Evolutionary conservation across 2,329 filamentous ascomycete genomes (phyloP).

Genomic region (Nemania bipapillata): DNA sequence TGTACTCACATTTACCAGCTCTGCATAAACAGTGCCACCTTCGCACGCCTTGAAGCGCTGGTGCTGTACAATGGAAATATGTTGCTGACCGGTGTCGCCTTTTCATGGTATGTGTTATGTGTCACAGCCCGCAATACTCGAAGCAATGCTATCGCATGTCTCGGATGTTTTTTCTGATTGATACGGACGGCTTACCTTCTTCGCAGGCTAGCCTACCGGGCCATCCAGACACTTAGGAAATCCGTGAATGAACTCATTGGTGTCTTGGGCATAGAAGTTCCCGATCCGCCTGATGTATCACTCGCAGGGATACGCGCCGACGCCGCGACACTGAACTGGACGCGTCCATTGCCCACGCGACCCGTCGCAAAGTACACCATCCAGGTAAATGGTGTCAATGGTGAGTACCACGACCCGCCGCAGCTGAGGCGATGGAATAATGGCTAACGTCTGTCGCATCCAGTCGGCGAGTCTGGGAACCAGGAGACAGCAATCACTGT

Average conservation of each 20-base stretch:
- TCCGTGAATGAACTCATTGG: conserved; percentile 90
- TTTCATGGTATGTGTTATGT: conserved; percentile 63
- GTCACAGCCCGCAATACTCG: conserved; percentile 15
- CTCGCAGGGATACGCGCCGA: conserved; percentile 88
- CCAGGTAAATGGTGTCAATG: conserved; percentile 91
- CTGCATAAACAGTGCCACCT: conserved; percentile 52
- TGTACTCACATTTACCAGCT: conserved; percentile 52
- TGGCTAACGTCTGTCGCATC: conserved; percentile 36
- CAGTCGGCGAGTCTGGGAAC: conserved; percentile 85
- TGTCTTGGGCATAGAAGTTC: conserved; percentile 93
- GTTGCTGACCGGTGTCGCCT: conserved; percentile 64
- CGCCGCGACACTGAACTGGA: conserved; percentile 91
- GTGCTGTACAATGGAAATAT: conserved; percentile 64
- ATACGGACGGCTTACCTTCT: conserved; percentile 21
- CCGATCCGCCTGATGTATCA: conserved; percentile 86
- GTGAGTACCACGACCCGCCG: conserved; percentile 60
- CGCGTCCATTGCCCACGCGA: conserved; percentile 71
- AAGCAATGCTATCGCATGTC: conserved; percentile 10
- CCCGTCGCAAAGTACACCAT: conserved; percentile 88
- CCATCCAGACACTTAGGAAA: conserved; percentile 88
- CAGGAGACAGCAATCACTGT: conserved; percentile 91
- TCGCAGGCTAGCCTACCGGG: conserved; percentile 81
- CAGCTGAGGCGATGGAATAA: conserved; percentile 10
- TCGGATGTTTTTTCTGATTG: conserved; percentile 29
- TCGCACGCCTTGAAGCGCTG: conserved; percentile 60